Base-by-base conservation (phyloP, 306 rosid species). In the Prosopis cineraria region DNA sequence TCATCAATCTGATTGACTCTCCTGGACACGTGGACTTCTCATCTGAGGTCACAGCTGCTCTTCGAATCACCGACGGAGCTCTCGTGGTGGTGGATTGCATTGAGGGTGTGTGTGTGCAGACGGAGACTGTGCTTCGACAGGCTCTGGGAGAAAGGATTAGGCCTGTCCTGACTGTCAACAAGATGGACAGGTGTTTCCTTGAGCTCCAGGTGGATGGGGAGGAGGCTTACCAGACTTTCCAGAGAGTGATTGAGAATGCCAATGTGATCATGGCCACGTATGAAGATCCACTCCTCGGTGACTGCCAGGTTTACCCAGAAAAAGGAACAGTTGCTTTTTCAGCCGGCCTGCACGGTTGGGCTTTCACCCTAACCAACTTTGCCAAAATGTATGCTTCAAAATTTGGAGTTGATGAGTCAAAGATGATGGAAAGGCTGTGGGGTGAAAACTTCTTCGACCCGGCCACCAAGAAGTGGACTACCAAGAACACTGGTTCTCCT, bases 311-410 rank as follows among this genome's bases (percentile, higher is more conserved):
- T 17, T 94, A 92, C 71, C 97, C 97, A 0, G 98, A 92, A 88
- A 92, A 94, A 76, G 98, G 98, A 53, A 94, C 98, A 0, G 97
- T 94, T 22, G 96, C 97, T 22, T 94, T 94, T 74, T 92, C 97
- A 53, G 98, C 98, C 27, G 97, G 98, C 81, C 34, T 94, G 90
- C 98, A 94, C 1, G 97, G 97, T 0, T 94, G 98, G 98, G 97
- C 97, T 1, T 94, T 94, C 58, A 92, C 98, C 10, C 72, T 95
- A 36, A 89, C 98, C 2, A 91, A 92, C 85, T 95, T 95, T 50
- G 97, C 97, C 0, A 89, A 92, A 75, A 95, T 95, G 97, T 95
- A 95, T 82, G 98, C 98, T 1, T 91, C 97, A 1, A 95, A 95
- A 53, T 95, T 95, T 62, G 94, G 96, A 24, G 98, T 95, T 52